phyloP scores from a whole-genome alignment of 1,284 basidiomycete species.

The Trametes hirsuta region DNA sequence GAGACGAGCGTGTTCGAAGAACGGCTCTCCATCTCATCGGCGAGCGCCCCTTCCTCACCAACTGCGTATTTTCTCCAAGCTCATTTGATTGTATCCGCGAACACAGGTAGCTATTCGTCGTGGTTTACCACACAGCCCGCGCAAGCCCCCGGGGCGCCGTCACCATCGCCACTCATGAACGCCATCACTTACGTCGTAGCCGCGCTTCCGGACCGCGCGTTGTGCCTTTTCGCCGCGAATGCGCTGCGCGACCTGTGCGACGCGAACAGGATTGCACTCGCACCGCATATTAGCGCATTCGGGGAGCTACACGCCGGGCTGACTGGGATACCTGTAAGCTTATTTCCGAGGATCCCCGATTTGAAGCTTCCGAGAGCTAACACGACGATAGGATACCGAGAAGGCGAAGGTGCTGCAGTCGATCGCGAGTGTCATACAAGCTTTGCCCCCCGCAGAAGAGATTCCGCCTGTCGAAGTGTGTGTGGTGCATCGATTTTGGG shows the following conservation, averaged over 20 bases:
- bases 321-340: slow-evolving; percentile 69
- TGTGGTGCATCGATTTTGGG: neutral
- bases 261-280: slow-evolving; percentile 78
- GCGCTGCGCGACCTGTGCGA: slow-evolving; percentile 86
- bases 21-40: slow-evolving; percentile 77
- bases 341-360: neutral
- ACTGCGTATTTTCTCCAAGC: neutral
- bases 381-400: slow-evolving; percentile 68
- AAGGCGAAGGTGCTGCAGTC: slow-evolving; percentile 88
- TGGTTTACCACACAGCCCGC: slow-evolving; percentile 74
- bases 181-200: slow-evolving; percentile 76
- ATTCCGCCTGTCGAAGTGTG: slow-evolving; percentile 78
- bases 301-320: slow-evolving; percentile 80
- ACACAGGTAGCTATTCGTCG: slow-evolving; percentile 77
- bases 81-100: neutral
- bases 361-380: neutral
- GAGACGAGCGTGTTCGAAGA: slow-evolving; percentile 67
- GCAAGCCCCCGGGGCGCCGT: slow-evolving; percentile 38
- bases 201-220: slow-evolving; percentile 61
- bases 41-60: slow-evolving; percentile 34
- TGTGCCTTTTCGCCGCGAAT: slow-evolving; percentile 78
- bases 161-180: slow-evolving; percentile 53
- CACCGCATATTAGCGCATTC: slow-evolving; percentile 83
- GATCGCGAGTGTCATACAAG: slow-evolving; percentile 89
- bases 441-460: slow-evolving; percentile 74